Conservation (phyloP, 306 rosid genomes). For the Inga laurina region DNA sequence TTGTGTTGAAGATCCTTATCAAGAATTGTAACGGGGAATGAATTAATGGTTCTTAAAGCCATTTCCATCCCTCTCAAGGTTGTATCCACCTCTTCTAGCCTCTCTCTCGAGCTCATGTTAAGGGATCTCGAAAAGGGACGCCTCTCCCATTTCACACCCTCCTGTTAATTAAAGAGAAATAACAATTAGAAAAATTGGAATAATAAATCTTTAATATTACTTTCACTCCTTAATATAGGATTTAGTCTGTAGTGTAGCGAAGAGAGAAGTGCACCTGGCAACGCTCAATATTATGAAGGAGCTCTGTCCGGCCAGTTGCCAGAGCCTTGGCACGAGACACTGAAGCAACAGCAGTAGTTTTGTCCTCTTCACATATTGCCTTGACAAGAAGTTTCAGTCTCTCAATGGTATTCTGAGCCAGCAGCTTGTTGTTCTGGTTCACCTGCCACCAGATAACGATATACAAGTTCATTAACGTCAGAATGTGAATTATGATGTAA, state of each 20-base stretch:
- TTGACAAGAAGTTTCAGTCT: conserved; percentile 44
- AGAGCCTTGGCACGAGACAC: conserved; percentile 46
- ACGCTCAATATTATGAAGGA: conserved; percentile 37
- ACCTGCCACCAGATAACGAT: conserved; percentile 39
- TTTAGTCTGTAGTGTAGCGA: too few relatives aligned
- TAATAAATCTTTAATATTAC: neutral
- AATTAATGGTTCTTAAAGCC: conserved; percentile 41
- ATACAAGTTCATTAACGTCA: neutral
- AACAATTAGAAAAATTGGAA: neutral
- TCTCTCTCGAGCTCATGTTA: conserved; percentile 28
- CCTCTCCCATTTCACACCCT: conserved; percentile 61
- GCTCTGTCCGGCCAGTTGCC: conserved; percentile 37
- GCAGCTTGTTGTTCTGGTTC: conserved; percentile 38
- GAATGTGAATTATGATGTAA: neutral
- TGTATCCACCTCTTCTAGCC: conserved; percentile 41
- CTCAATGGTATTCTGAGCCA: conserved; percentile 40
- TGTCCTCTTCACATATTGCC: conserved; percentile 53
- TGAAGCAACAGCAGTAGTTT: conserved; percentile 36
- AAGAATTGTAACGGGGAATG: conserved; percentile 45
- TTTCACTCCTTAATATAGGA: neutral
- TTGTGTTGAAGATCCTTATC: conserved; percentile 40
- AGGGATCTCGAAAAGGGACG: conserved; percentile 25
- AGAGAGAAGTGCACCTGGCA: conserved; percentile 44
- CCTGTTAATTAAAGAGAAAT: conserved; percentile 33
- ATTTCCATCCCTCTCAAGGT: conserved; percentile 63